Percentiles rank a stretch among this genome's conserved stretches.
Conservation (phyloP, 805 yeast genomes). For the Candida bentonensis region DNA sequence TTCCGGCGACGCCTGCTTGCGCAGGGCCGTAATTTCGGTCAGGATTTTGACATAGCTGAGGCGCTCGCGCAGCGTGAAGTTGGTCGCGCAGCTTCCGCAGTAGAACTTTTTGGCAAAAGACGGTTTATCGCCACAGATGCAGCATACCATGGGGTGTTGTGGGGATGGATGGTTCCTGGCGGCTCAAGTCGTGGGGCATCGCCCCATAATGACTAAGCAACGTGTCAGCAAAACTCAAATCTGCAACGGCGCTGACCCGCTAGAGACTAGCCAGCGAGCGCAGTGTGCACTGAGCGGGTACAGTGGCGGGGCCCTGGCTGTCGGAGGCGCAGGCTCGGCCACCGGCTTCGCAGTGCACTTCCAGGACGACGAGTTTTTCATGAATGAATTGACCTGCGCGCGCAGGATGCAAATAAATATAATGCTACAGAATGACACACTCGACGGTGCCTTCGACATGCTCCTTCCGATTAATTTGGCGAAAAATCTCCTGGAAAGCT, state of each 20-base stretch:
- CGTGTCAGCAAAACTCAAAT: too few species aligned
- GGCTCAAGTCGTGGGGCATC: too few species aligned
- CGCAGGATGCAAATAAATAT: too few species aligned
- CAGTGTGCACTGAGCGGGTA: too few species aligned
- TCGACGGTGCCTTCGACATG: constrained; percentile 1
- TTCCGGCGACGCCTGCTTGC: not conserved
- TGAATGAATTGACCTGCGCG: too few species aligned
- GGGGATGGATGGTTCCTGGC: not conserved
- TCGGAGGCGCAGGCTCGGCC: too few species aligned
- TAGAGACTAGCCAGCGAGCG: too few species aligned
- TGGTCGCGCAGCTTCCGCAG: constrained; percentile 12
- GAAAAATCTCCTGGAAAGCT: constrained; percentile 13
- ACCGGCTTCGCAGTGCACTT: too few species aligned
- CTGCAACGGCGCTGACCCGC: too few species aligned
- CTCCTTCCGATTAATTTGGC: constrained; percentile 8
- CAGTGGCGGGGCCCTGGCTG: too few species aligned
- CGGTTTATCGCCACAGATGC: constrained; percentile 9
- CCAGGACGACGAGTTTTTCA: too few species aligned
- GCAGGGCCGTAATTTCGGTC: not conserved
- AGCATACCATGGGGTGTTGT: constrained; percentile 5
- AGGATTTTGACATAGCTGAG: not conserved
- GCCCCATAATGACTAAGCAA: too few species aligned
- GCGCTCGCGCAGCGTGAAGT: constrained; percentile 3
- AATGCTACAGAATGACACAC: not conserved
- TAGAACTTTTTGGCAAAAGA: constrained; percentile 7